phyloP scores from a whole-genome alignment of 106 monocot species.

The Acorus gramineus region DNA sequence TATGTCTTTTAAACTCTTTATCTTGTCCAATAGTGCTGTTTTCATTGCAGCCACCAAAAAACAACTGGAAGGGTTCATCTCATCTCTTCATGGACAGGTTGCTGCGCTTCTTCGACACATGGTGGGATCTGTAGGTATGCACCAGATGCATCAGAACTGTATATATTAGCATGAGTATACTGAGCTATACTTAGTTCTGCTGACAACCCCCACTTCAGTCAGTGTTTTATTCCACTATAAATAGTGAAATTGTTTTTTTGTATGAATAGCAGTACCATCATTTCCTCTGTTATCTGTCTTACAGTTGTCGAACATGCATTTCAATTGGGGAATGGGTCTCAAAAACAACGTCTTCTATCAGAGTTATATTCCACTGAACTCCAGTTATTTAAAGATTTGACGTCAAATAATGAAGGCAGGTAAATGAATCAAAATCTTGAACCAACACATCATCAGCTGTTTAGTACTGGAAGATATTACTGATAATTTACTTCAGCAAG shows the following conservation, averaged over 20 bases:
- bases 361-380: conserved; percentile 90
- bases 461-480: too few relatives aligned
- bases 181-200: too few relatives aligned
- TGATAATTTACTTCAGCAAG: too few relatives aligned
- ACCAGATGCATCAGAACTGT: too few relatives aligned
- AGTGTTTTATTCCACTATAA: too few relatives aligned
- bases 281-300: background rate
- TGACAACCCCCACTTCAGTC: too few relatives aligned
- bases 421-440: conserved; percentile 1
- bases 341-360: conserved; percentile 59
- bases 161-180: too few relatives aligned
- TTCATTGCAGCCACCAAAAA: conserved; percentile 51
- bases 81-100: conserved; percentile 89
- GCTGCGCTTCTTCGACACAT: conserved; percentile 76
- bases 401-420: conserved; percentile 53
- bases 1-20: background rate
- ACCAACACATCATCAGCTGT: too few relatives aligned
- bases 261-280: too few relatives aligned
- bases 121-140: conserved; percentile 79
- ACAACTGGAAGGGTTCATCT: conserved; percentile 74
- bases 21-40: background rate
- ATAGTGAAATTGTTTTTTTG: conserved; percentile 3
- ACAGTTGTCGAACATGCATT: conserved; percentile 84
- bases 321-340: conserved; percentile 69
- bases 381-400: conserved; percentile 78